phyloP scores from a whole-genome alignment of 2,329 filamentous ascomycete genomes.

The Penicillium oxalicum region DNA sequence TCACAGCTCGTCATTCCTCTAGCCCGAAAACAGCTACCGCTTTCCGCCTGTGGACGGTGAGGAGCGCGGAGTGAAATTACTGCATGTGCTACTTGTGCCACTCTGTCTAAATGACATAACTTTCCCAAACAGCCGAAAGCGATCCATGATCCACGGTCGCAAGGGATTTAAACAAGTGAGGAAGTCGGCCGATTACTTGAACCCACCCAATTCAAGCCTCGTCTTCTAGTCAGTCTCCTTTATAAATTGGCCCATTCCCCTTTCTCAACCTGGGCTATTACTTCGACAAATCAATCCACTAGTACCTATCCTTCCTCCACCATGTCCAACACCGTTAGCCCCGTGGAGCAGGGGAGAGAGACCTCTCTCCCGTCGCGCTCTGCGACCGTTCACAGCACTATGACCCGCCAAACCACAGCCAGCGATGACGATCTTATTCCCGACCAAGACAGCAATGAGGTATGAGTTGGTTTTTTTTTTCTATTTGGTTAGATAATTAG shows the following conservation, averaged over 20 bases:
- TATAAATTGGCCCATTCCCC: too few relatives aligned
- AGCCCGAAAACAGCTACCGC: not conserved
- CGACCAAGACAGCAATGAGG: constrained; percentile 39
- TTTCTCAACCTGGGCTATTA: too few relatives aligned
- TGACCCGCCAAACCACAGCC: constrained; percentile 30
- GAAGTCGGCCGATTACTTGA: too few relatives aligned
- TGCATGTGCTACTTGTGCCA: too few relatives aligned
- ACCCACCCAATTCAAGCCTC: too few relatives aligned
- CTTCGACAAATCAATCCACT: too few relatives aligned
- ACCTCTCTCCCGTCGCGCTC: constrained; percentile 28
- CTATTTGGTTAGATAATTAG: too few relatives aligned
- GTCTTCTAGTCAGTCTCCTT: too few relatives aligned
- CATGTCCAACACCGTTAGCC: constrained; percentile 28
- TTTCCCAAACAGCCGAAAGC: not conserved
- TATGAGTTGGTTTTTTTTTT: constrained; percentile 16
- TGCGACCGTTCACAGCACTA: constrained; percentile 27
- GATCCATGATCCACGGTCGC: too few relatives aligned
- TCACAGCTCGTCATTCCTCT: not conserved
- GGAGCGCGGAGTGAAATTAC: too few relatives aligned
- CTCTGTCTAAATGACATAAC: not conserved
- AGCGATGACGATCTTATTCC: constrained; percentile 40
- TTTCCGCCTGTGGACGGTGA: too few relatives aligned
- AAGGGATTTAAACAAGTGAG: too few relatives aligned
- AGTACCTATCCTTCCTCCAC: not conserved
- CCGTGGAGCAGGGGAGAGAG: constrained; percentile 23